Percentiles rank a stretch among this genome's conserved stretches.
Evolutionary conservation across 441 rosid species (phyloP).

Genomic region (Melianthus villosus): DNA sequence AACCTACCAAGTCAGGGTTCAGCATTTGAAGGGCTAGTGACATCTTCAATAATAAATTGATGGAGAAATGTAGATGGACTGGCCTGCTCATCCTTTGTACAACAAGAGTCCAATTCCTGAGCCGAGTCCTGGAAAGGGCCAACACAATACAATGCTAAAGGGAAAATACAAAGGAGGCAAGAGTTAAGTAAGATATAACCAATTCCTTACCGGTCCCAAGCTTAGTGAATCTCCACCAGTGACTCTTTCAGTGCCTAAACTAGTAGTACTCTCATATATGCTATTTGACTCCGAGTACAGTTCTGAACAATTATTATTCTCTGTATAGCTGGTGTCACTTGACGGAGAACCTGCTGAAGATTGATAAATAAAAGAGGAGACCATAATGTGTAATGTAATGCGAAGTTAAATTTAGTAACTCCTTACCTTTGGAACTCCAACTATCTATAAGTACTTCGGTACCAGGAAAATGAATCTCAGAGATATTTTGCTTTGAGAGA

Average conservation of each 20-base stretch:
- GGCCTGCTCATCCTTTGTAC: constrained; percentile 27
- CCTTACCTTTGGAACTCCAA: constrained; percentile 18
- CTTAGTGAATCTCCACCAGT: constrained; percentile 8
- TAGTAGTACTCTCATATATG: constrained; percentile 1
- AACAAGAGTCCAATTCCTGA: constrained; percentile 10
- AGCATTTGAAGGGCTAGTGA: constrained; percentile 16
- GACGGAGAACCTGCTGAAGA: constrained; percentile 10
- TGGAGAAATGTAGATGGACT: constrained; percentile 64
- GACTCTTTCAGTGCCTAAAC: constrained; percentile 5
- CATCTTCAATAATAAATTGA: constrained; percentile 25
- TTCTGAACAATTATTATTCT: constrained; percentile 8
- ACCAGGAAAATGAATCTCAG: constrained; percentile 7
- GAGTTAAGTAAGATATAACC: too few relatives aligned
- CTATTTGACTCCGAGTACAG: constrained; percentile 9
- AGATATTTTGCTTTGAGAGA: constrained; percentile 6
- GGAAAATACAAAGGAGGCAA: too few relatives aligned
- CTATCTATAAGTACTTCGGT: constrained; percentile 6
- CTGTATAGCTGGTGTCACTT: not conserved
- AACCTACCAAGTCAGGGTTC: constrained; percentile 24
- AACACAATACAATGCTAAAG: too few relatives aligned
- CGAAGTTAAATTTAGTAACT: constrained; percentile 3
- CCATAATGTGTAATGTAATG: not conserved
- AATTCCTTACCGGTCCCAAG: too few relatives aligned
- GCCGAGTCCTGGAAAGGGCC: constrained; percentile 14
- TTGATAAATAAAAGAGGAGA: constrained; percentile 7